Base-by-base conservation (phyloP, 352 stramenopile genomes). In the Aphanomyces euteiches region DNA sequence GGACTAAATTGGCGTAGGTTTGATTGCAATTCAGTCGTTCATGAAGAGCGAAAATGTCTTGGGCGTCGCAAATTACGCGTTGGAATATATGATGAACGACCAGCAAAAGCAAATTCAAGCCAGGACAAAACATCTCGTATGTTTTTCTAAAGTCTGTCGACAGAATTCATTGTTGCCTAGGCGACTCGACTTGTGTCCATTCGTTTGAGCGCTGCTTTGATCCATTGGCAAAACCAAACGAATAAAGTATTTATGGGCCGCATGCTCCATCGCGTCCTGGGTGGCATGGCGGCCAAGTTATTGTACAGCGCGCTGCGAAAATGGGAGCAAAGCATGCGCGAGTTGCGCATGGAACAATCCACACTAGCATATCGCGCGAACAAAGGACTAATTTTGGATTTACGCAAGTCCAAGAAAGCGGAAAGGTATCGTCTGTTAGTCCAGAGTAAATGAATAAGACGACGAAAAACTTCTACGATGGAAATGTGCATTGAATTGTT, bases 1-100 rank as follows among this genome's bases (percentile, higher is more conserved):
- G 28, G 28, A 28, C 28, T 28, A 28, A 28, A 28, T 28, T 28
- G 28, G 28, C 28, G 28, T 50, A 66, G 57, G 57, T 36, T 56
- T 92, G n/a, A 58, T 68, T 10, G 53, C 17, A 0, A 69, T 83
- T 8, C 75, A 84, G 28, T 56, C 69, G 3, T 79, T 86, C 4
- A 79, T 83, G 56, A 59, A 72, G 37, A 74, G 74, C 37, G 74
- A 83, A 56, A 76, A 92, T 53, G 78, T 92, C 17, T 80, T 76
- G 0, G 63, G 78, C 10, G 80, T 82, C 12, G 84, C 77, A 0
- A 81, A 90, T 60, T 89, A 86, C 28, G 84, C 84, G n/a, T 65
- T 90, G 17, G 79, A 75, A 50, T 88, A 88, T 43, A 56, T 90
- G 40, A 73, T 92, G 43, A 84, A 79, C 1, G 60, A 75, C 48